phyloP scores from a whole-genome alignment of 2,329 filamentous ascomycete genomes.

The Hypoxylon sp. region DNA sequence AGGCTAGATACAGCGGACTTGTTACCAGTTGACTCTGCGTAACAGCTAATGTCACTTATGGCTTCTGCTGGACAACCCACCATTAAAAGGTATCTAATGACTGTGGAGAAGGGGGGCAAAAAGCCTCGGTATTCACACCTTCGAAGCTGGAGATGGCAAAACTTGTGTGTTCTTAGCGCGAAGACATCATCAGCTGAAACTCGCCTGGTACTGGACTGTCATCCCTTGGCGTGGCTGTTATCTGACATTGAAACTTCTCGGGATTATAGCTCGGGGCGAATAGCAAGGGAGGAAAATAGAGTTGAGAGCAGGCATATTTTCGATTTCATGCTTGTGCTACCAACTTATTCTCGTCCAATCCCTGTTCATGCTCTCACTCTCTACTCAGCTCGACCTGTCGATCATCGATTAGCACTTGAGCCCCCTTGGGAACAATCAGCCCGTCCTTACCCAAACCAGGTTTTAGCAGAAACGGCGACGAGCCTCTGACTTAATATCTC shows the following conservation, averaged over 20 bases:
- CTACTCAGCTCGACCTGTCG: slow-evolving; percentile 32
- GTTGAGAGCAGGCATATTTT: slow-evolving; percentile 5
- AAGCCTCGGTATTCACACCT: slow-evolving; percentile 22
- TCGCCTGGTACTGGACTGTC: slow-evolving; percentile 21
- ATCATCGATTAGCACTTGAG: slow-evolving; percentile 21
- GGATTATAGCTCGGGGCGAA: slow-evolving; percentile 15
- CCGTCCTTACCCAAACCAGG: slow-evolving; percentile 1
- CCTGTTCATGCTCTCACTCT: slow-evolving; percentile 24
- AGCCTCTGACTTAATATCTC: slow-evolving; percentile 8
- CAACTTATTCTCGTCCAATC: slow-evolving; percentile 17
- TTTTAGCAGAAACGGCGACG: slow-evolving; percentile 2
- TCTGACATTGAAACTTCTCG: slow-evolving; percentile 15
- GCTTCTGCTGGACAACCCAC: slow-evolving; percentile 12
- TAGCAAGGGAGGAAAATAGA: slow-evolving; percentile 13
- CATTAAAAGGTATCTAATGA: slow-evolving; percentile 1
- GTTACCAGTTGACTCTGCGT: slow-evolving; percentile 14
- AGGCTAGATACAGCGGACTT: not conserved
- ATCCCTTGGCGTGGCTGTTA: slow-evolving; percentile 14
- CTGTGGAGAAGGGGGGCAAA: slow-evolving; percentile 24
- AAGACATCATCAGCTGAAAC: slow-evolving; percentile 9
- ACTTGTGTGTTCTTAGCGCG: slow-evolving; percentile 21
- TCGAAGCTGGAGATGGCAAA: slow-evolving; percentile 30
- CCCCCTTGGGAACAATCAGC: slow-evolving; percentile 2
- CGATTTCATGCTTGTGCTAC: slow-evolving; percentile 25
- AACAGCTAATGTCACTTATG: slow-evolving; percentile 6